Conservation (phyloP, 1,284 basidiomycete species). For the Trichosporon asahii region DNA sequence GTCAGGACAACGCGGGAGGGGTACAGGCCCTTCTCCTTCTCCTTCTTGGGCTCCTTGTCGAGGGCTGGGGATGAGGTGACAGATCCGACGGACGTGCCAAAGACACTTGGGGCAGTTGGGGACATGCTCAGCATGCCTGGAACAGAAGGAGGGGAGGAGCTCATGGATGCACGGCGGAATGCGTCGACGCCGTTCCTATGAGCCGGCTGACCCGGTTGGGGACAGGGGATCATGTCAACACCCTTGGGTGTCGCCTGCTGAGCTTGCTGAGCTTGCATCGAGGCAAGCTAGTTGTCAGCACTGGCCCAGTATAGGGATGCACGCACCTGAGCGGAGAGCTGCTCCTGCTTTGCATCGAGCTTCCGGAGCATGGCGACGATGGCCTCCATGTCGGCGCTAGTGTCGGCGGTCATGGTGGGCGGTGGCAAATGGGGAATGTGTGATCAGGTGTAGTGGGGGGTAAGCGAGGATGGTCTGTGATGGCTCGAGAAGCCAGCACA, state of each 20-base stretch:
- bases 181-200: constrained; percentile 16
- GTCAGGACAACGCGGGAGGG: constrained; percentile 42
- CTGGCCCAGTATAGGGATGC: neutral
- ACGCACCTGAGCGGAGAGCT: constrained; percentile 37
- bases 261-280: constrained; percentile 4
- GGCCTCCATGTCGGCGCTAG: constrained; percentile 31
- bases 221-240: constrained; percentile 11
- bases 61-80: constrained; percentile 20
- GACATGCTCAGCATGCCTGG: constrained; percentile 2
- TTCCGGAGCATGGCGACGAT: constrained; percentile 37
- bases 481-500: neutral
- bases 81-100: constrained; percentile 9
- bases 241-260: neutral
- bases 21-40: constrained; percentile 37
- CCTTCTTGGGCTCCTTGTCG: constrained; percentile 15
- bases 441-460: neutral
- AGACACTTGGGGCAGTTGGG: constrained; percentile 2
- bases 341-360: constrained; percentile 39
- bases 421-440: neutral
- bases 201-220: neutral
- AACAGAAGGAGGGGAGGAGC: constrained; percentile 12
- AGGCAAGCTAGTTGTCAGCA: constrained; percentile 14
- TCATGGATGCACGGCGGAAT: constrained; percentile 17
- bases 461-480: neutral
- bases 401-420: constrained; percentile 3